These are phyloP conservation scores for Neofusicoccum cordaticola DNA, from an alignment of 2,329 filamentous ascomycete species.

Conservation along the genomic window DNA sequence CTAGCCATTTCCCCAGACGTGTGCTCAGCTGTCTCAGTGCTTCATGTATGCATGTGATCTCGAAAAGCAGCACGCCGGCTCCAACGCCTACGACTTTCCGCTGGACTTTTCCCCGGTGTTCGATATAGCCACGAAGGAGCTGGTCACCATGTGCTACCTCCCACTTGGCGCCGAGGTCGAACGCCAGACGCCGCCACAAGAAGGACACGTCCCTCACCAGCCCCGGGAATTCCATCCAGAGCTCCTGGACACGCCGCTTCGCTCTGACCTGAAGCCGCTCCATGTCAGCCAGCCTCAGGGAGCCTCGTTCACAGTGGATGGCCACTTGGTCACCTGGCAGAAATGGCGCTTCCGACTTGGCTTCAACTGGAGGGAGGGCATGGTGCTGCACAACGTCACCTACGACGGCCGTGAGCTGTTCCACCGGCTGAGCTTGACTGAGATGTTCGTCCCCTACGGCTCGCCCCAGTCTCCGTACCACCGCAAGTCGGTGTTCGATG, in stretches of 20 bases:
- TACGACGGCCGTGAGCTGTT: conserved; percentile 42
- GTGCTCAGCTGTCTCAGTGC: conserved; percentile 26
- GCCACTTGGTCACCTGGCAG: conserved; percentile 35
- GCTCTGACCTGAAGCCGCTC: conserved; percentile 24
- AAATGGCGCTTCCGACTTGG: conserved; percentile 45
- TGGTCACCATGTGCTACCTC: conserved; percentile 50
- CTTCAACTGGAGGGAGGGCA: conserved; percentile 47
- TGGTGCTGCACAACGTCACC: conserved; percentile 41
- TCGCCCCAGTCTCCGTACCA: conserved; percentile 42
- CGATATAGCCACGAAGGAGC: conserved; percentile 50
- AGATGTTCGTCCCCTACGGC: conserved; percentile 48
- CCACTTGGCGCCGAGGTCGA: conserved; percentile 35
- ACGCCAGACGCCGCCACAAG: conserved; percentile 39
- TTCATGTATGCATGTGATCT: conserved; percentile 40
- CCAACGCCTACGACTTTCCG: conserved; percentile 60
- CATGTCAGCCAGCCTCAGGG: conserved; percentile 28
- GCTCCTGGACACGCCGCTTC: conserved; percentile 14
- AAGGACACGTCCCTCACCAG: conserved; percentile 38
- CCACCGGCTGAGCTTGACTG: conserved; percentile 42
- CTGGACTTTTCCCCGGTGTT: conserved; percentile 53
- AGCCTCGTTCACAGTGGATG: conserved; percentile 24
- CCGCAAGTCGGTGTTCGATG: conserved; percentile 45
- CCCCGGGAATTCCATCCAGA: conserved; percentile 28
- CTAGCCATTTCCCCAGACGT: neutral
- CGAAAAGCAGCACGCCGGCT: conserved; percentile 39